A percentile compares a stretch with the other conserved stretches of the same genome.
Evolutionary conservation across 345 rosid species (phyloP).

Genomic region (Aquilaria yunnanensis): DNA sequence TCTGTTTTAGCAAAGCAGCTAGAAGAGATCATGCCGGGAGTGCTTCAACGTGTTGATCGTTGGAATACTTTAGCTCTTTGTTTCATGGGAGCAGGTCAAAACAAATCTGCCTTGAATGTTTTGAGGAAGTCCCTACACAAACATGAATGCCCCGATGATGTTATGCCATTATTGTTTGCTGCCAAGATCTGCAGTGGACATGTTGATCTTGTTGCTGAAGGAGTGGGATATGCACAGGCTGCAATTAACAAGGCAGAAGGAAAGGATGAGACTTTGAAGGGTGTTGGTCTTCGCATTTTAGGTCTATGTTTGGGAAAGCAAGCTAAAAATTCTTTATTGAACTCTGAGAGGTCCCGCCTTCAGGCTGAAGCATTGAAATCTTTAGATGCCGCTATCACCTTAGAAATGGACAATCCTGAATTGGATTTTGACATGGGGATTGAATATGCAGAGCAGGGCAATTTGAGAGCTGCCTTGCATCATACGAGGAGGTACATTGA

Average conservation of each 20-base stretch:
- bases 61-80: too few relatives aligned
- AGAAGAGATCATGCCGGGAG: too few relatives aligned
- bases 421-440: slow-evolving; percentile 68
- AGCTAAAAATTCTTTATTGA: slow-evolving; percentile 60
- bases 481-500: slow-evolving; percentile 62
- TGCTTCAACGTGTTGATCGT: too few relatives aligned
- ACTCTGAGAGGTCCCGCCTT: slow-evolving; percentile 63
- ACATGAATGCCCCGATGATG: too few relatives aligned
- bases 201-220: too few relatives aligned
- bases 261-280: too few relatives aligned
- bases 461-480: slow-evolving; percentile 52
- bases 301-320: slow-evolving; percentile 82
- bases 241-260: too few relatives aligned
- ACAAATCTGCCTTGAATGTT: too few relatives aligned
- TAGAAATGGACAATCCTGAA: slow-evolving; percentile 62
- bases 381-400: slow-evolving; percentile 51
- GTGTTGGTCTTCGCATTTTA: slow-evolving; percentile 7
- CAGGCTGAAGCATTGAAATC: slow-evolving; percentile 76
- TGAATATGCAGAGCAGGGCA: slow-evolving; percentile 75
- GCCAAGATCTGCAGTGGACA: neutral
- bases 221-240: too few relatives aligned
- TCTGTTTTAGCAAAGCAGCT: too few relatives aligned
- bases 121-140: too few relatives aligned
- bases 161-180: neutral
- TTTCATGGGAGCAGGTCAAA: slow-evolving; percentile 34